Base-by-base conservation (phyloP, 768 basidiomycete species). In the Gloeostereum incarnatum region DNA sequence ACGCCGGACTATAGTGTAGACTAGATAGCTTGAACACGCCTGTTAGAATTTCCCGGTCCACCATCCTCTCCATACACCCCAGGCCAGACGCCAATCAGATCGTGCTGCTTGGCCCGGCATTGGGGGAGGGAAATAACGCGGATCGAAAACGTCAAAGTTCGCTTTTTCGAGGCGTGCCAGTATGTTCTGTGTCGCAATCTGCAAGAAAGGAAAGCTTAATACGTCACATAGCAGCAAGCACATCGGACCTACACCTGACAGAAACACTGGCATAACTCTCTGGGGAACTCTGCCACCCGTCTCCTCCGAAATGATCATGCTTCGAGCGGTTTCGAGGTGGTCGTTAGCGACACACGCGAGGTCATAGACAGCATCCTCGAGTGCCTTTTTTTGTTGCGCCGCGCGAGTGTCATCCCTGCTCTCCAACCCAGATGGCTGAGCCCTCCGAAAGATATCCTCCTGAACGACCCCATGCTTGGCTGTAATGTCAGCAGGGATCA, bases 261-360 rank as follows among this genome's bases (percentile, higher is more conserved):
- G 56, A 58, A 90, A 86, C 19, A 88, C 68, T 6, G 84, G 79
- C 68, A 83, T 69, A 20, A 73, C 85, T 40, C 56, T 61, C 17
- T 39, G 49, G 6, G 81, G 81, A 33, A 82, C 70, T 50, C 56
- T 68, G 10, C 63, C 69, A 25, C 66, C 69, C 46, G 56, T 57
- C 6, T 52, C 64, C 30, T 65, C 65, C 30, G 70, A 63, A 44
- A 71, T 68, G 48, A 82, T 71, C 73, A 81, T 78, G 37, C 73
- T 68, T 13, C 83, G 73, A 13, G 86, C 85, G 2, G 83, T 84
- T 41, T 73, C 58, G 45, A 92, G 54, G 54, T 91, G 77, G 57
- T 89, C 85, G 57, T 88, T 82, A 20, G 84, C 88, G 17, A 80
- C 54, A 6, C 77, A 79, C 23, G 89, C 88, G 57, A 90, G 78